Base-by-base conservation (phyloP, 1,284 basidiomycete species). In the Boletus nobilissimus region DNA sequence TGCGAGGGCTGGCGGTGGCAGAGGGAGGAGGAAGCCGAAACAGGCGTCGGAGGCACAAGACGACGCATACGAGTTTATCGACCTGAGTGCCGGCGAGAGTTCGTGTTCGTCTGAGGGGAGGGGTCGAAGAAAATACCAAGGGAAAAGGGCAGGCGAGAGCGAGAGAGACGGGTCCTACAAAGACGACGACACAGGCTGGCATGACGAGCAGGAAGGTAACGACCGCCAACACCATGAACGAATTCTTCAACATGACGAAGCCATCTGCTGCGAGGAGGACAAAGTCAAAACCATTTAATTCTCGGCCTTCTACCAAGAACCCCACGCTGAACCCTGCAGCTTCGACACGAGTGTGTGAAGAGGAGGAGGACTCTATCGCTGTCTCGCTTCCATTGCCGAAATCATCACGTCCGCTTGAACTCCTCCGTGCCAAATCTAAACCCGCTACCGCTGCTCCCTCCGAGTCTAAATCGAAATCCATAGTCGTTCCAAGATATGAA, bases 41-140 rank as follows among this genome's bases (percentile, higher is more conserved):
- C 81, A 83, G 9, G 76, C 51, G 4, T 79, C 84, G 36, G 82
- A 85, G 69, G 82, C 78, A 8, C 84, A 85, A 73, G 78, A 86
- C n/a, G 84, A 85, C 24, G 84, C 74, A 26, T 84, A 86, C 43
- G 85, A 86, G 67, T 78, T 54, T 46, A 71, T 84, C 40, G 76
- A 84, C 70, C 39, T 86, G 73, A 85, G 81, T 70, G 80, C 78
- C 62, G 82, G 77, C 8, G 84, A 81, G 69, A 80, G 84, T 74
- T 70, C 73, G 8, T 83, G 78, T 72, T 80, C 82, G 5, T 80
- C 82, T 68, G 79, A 83, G 78, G 46, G 40, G 77, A 76, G 5
- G 62, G 24, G 63, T 62, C 38, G 16, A 71, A 24, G 75, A 62
- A 34, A 46, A 46, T 3, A 36, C 46, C 19, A 81, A 73, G 38